Evolutionary conservation across 2,329 filamentous ascomycete species (phyloP), one percentile per base, ranked within the genome.

Genomic region (Nigrospora osmanthi): DNA sequence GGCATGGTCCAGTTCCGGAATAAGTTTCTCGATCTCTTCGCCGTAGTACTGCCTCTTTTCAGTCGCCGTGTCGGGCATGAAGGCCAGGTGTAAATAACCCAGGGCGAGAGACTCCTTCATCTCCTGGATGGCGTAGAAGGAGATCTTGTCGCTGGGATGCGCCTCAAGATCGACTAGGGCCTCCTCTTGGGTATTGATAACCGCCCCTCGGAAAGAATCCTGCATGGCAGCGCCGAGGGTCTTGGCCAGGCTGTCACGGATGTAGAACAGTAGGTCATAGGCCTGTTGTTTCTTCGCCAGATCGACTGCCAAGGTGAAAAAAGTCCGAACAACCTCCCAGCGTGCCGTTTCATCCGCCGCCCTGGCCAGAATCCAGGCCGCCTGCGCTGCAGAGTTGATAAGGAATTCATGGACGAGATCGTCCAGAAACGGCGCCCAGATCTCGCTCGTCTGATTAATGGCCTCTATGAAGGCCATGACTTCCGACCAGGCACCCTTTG

Each of bases 381-480:
- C 50, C 3, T 50, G 44, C 10, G 48, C 49, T 17, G 52, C 39
- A 4, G 56, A 19, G 32, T 49, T 33, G n/a, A 49, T 23, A 9
- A 61, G 48, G 47, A 61, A 59, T 14, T 57, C 49, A 35, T 59
- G 54, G 31, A 59, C 53, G 2, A 61, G 51, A 39, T 61, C 58
- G 40, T 61, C 58, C 30, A 58, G 57, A 32, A 52, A 60, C 6
- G 53, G 51, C 9, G 49, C 49, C 58, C 58, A 60, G 0, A 47
- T 46, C 6, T 50, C 39, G n/a, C 50, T 50, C 3, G 38, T 52
- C 2, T 40, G 14, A 33, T 59, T 59, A 39, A 60, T 36, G 2
- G 51, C 54, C 23, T 57, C 52, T 19, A 61, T 47, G 12, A 61
- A 59, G 1, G 52, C 51, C 32, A 60, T 58, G 35, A 58, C 49